Conservation (phyloP, 345 rosid genomes). For the Lepidium africanum region DNA sequence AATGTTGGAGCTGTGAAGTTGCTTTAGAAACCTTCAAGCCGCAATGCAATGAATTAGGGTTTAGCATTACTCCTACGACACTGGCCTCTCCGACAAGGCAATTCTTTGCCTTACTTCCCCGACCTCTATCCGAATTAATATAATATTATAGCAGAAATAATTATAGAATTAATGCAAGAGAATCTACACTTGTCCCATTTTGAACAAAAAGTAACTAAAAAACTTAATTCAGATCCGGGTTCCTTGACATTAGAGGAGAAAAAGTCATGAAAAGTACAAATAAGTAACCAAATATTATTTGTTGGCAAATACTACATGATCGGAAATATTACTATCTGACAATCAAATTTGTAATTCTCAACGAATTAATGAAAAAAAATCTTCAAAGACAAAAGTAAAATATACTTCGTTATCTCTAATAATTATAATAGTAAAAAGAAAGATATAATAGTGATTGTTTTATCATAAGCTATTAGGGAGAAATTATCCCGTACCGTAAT, state of each 20-base stretch:
- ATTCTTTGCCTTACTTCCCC: constrained; percentile 54
- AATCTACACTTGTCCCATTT: constrained; percentile 1
- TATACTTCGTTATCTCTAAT: background rate
- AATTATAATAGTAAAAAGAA: background rate
- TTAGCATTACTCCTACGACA: constrained; percentile 43
- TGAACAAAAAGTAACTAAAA: background rate
- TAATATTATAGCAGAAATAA: background rate
- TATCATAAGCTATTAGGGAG: constrained; percentile 6
- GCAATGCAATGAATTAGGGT: constrained; percentile 41
- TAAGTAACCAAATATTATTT: background rate
- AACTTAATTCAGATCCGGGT: background rate
- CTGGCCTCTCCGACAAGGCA: constrained; percentile 44
- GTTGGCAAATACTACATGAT: background rate
- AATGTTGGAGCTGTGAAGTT: constrained; percentile 33
- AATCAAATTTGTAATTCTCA: background rate
- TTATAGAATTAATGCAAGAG: background rate
- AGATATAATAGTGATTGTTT: background rate
- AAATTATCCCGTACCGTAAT: constrained; percentile 6
- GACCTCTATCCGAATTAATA: background rate
- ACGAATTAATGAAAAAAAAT: background rate
- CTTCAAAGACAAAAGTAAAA: background rate
- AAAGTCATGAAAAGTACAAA: background rate
- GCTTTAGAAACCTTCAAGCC: constrained; percentile 42
- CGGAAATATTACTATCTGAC: background rate
- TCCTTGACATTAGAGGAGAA: background rate